Base-by-base conservation (phyloP, 2,329 filamentous ascomycete species). In the Apiospora pterosperma region DNA sequence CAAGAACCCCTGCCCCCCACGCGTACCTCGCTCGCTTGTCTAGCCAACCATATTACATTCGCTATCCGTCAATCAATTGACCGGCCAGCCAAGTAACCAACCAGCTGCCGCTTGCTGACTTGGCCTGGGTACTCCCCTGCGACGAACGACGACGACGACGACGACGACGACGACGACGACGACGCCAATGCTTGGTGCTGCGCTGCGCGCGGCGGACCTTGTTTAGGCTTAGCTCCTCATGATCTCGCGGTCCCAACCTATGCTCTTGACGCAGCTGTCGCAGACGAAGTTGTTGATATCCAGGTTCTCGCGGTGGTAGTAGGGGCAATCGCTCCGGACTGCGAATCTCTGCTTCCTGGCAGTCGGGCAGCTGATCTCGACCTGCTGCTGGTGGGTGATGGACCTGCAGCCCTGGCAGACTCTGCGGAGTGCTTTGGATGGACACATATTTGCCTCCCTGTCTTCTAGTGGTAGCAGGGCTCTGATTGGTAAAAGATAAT, bases 401-500 rank as follows among this genome's bases (percentile, higher is more conserved):
- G 55, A 21, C 19, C 60, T 62, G 55, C 65, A 66, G 48, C 63
- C 65, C 59, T 64, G 65, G 41, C 65, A 66, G 59, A 66, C 60
- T n/a, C 62, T 59, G 25, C 59, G 62, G n/a, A 66, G 41, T n/a
- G 63, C 36, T 59, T 66, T 66, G 34, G 65, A 66, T 5, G 63
- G 63, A 36, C 65, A 66, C 65, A 66, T 61, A 10, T 34, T 2
- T 16, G 16, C 16, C 34, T 21, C 1, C 19, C n/a, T 8, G 25
- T 21, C 34, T 36, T 10, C 8, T 8, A 2, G 55, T 10, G 16
- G 3, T 8, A 36, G 44, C n/a, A 4, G 21, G 4, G 7, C 7
- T n/a, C 10, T 1, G 44, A 31, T 11, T 23, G 44, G 21, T n/a
- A n/a, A n/a, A n/a, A n/a, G n/a, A n/a, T n/a, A n/a, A n/a, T n/a